Evolutionary conservation across 306 rosid species (phyloP).

Genomic region (Dryas drummondii): DNA sequence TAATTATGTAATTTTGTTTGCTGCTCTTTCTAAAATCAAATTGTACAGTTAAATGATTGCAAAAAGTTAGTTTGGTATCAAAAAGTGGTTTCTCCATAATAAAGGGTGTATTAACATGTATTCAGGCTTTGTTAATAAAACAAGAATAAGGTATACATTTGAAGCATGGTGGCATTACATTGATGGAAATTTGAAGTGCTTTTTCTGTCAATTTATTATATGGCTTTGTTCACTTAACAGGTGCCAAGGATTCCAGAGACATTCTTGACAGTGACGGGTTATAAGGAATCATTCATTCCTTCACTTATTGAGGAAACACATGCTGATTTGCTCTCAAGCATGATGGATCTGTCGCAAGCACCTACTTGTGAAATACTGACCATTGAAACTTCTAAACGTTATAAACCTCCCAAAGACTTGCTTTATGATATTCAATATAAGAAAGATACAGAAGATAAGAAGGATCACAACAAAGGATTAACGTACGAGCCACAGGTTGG

Average conservation of each 20-base stretch:
- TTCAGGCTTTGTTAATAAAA: no score
- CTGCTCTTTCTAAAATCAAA: no score
- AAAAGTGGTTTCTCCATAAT: no score
- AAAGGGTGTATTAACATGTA: no score
- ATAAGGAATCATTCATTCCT: conserved; percentile 44
- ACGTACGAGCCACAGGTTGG: conserved; percentile 48
- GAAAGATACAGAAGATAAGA: neutral
- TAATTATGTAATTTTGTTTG: no score
- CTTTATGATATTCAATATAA: conserved; percentile 23
- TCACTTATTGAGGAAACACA: conserved; percentile 59
- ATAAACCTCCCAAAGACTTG: conserved; percentile 15
- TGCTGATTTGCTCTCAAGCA: conserved; percentile 38
- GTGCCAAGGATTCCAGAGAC: conserved; percentile 44
- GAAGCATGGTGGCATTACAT: neutral
- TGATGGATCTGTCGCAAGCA: conserved; percentile 31
- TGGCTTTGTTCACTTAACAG: conserved; percentile 21
- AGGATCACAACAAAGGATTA: neutral
- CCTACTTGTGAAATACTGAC: conserved; percentile 32
- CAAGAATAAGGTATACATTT: no score
- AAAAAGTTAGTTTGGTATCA: no score
- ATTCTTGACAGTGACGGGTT: conserved; percentile 34
- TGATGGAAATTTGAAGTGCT: neutral
- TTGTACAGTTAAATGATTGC: no score
- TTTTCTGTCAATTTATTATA: neutral
- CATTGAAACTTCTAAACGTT: neutral